Evolutionary conservation across 805 yeast genomes (phyloP).

Genomic region (Candida vaughaniae): DNA sequence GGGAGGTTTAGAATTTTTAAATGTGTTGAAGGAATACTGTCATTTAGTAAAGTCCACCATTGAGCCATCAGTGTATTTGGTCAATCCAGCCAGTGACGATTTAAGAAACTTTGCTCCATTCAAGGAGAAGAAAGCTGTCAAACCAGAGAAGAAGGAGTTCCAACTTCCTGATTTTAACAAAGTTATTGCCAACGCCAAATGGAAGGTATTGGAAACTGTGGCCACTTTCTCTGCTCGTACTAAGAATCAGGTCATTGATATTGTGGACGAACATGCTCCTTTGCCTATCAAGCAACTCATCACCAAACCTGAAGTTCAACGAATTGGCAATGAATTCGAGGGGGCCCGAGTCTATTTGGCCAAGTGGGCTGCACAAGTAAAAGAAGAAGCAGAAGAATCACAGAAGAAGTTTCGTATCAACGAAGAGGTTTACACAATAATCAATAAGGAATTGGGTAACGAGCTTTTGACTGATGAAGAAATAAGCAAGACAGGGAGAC

Average conservation of each 20-base stretch:
- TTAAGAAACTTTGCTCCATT: conserved; percentile 53
- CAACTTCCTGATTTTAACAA: conserved; percentile 41
- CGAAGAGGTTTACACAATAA: conserved; percentile 57
- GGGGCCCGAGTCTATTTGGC: conserved; percentile 90
- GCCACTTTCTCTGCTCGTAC: conserved; percentile 66
- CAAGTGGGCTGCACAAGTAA: conserved; percentile 94
- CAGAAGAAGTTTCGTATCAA: conserved; percentile 51
- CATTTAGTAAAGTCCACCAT: conserved; percentile 66
- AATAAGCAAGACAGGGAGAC: conserved; percentile 58
- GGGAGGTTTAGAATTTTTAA: conserved; percentile 86
- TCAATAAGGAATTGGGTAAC: conserved; percentile 62
- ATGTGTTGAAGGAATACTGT: conserved; percentile 51
- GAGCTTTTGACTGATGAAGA: conserved; percentile 59
- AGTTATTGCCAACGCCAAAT: conserved; percentile 66
- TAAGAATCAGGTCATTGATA: conserved; percentile 55
- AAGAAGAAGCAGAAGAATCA: conserved; percentile 78
- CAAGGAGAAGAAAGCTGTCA: conserved; percentile 10
- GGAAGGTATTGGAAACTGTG: conserved; percentile 82
- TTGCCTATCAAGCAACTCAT: conserved; percentile 56
- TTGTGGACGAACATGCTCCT: conserved; percentile 66
- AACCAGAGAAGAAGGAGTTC: conserved; percentile 5
- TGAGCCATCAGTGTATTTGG: conserved; percentile 69
- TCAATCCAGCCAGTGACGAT: conserved; percentile 76
- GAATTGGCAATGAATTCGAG: conserved; percentile 86
- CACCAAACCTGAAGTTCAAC: conserved; percentile 74